Evolutionary conservation across 257 asterid genomes (phyloP).

Genomic region (Solanum medicagineum): DNA sequence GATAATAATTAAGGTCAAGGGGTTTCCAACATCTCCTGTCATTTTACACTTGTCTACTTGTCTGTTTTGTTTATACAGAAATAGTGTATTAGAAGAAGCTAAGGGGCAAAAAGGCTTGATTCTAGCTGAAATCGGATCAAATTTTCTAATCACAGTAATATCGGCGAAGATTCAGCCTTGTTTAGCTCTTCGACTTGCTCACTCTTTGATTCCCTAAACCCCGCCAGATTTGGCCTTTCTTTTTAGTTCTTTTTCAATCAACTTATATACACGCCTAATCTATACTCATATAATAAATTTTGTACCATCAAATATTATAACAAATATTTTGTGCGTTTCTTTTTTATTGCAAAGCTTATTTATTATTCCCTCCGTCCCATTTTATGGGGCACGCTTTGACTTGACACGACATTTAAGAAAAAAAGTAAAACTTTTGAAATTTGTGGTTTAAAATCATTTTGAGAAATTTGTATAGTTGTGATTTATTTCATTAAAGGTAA

Average conservation of each 20-base stretch:
- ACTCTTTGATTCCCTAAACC: constrained; percentile 30
- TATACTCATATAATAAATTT: background rate
- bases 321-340: no score
- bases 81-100: background rate
- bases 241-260: background rate
- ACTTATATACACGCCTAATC: background rate
- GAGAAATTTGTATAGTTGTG: no score
- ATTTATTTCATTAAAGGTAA: no score
- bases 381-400: no score
- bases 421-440: no score
- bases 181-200: constrained; percentile 69
- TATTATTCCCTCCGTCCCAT: background rate
- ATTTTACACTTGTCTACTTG: background rate
- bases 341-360: background rate
- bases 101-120: constrained; percentile 14
- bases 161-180: constrained; percentile 81
- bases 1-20: background rate
- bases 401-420: no score
- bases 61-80: background rate
- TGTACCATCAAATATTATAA: background rate
- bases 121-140: constrained; percentile 31
- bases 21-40: background rate
- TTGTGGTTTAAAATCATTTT: no score
- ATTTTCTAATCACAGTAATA: background rate
- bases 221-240: constrained; percentile 43